Base-by-base conservation (phyloP, 306 rosid genomes). In the Sicyos edulis region DNA sequence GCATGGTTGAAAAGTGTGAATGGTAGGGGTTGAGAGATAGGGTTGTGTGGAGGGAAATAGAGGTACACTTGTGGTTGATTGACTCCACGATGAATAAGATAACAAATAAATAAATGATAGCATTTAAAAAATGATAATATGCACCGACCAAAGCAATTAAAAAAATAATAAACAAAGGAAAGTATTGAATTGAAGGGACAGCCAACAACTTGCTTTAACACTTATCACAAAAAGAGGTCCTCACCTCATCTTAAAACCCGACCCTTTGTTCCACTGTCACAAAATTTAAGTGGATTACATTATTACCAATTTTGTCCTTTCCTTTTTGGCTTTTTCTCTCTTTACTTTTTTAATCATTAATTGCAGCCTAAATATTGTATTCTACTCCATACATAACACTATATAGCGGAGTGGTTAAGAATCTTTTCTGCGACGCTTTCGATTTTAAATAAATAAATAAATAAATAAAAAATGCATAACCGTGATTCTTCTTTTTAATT, bases 21-120 rank as follows among this genome's bases (percentile, higher is more conserved):
- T 2, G 17, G 71, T 10, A 44, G 16, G 55, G 34, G 4, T 15
- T 12, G 20, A 11, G 20, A 11, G 72, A 66, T 66, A 45, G 72
- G 72, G 72, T 66, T 62, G n/a, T 20, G 55, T 40, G 70, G 52
- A 64, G 53, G 29, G 29, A 10, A 44, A 66, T 14, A 40, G 20
- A 29, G 37, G 54, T 12, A 49, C 34, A 49, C 34, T 66, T 44
- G 20, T 45, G 29, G 56, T 21, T 44, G 20, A 66, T 66, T 45
- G 54, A 45, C 71, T 66, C 4, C 15, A 42, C 54, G 11, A 13
- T 0, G 10, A 32, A 60, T 67, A 67, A 67, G 24, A 65, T 42
- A 16, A 59, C 14, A 59, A 32, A 59, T 32, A 10, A 47, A 12
- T 54, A n/a, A 54, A n/a, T 4, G 11, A 11, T 21, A 57, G 10